phyloP scores from a whole-genome alignment of 495 filamentous ascomycete genomes.

The Tuber microsphaerosporum region DNA sequence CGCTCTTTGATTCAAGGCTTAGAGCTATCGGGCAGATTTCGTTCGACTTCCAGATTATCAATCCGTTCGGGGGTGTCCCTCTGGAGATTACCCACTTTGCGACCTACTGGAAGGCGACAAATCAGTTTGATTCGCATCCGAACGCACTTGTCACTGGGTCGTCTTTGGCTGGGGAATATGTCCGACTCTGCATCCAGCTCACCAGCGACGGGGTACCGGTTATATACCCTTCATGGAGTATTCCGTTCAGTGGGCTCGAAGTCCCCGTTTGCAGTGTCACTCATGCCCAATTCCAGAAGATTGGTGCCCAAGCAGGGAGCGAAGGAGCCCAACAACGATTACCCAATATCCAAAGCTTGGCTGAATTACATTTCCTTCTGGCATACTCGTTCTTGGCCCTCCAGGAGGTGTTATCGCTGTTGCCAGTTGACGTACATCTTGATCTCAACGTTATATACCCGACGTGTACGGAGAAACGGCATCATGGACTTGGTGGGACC shows the following conservation, averaged over 20 bases:
- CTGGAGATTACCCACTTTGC: constrained; percentile 96
- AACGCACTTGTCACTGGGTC: constrained; percentile 88
- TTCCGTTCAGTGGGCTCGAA: constrained; percentile 70
- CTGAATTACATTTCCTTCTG: constrained; percentile 60
- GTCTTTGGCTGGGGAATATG: constrained; percentile 86
- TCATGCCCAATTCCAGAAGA: constrained; percentile 61
- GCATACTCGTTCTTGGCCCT: constrained; percentile 68
- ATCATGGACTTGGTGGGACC: constrained; percentile 59
- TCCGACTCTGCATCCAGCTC: constrained; percentile 81
- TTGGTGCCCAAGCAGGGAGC: constrained; percentile 53
- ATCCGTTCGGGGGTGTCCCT: constrained; percentile 87
- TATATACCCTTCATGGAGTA: constrained; percentile 72
- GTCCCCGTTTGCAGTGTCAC: constrained; percentile 71
- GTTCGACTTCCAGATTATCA: constrained; percentile 92
- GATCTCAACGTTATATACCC: constrained; percentile 85
- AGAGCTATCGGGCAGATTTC: constrained; percentile 89
- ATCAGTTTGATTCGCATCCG: constrained; percentile 72
- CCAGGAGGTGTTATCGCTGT: constrained; percentile 60
- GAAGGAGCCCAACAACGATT: constrained; percentile 41
- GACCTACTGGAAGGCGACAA: constrained; percentile 98
- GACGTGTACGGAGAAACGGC: constrained; percentile 60
- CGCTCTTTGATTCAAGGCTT: constrained; percentile 84
- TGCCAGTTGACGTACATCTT: constrained; percentile 71
- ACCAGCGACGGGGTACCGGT: constrained; percentile 82
- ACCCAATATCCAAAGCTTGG: constrained; percentile 50